Evolutionary conservation across 306 rosid species (phyloP).

Genomic region (Sicyos baderoa): DNA sequence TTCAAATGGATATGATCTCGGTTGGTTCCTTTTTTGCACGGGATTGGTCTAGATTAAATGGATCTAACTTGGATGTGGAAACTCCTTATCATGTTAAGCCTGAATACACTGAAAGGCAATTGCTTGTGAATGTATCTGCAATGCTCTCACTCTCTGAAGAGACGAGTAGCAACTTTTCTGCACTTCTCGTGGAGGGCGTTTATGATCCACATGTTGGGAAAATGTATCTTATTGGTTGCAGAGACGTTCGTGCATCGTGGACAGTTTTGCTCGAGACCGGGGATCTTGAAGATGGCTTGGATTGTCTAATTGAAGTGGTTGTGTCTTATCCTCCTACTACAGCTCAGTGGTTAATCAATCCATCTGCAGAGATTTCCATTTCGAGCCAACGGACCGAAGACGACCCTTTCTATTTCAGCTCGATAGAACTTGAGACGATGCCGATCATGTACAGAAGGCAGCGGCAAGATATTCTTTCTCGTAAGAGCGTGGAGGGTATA

Average conservation of each 20-base stretch:
- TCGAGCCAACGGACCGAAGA: conserved; percentile 65
- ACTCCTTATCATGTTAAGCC: conserved; percentile 45
- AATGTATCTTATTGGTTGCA: conserved; percentile 85
- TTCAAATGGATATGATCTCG: conserved; percentile 69
- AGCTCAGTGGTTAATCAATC: conserved; percentile 67
- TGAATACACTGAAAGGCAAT: conserved; percentile 70
- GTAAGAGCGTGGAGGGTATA: conserved; percentile 62
- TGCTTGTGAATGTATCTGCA: conserved; percentile 79
- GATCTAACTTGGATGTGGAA: conserved; percentile 34
- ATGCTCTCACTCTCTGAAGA: conserved; percentile 53
- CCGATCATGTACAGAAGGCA: conserved; percentile 68
- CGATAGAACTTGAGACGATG: conserved; percentile 51
- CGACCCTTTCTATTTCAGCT: conserved; percentile 46
- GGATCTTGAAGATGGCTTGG: conserved; percentile 77
- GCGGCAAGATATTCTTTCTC: conserved; percentile 68
- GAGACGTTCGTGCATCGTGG: conserved; percentile 78
- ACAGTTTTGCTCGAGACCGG: conserved; percentile 47
- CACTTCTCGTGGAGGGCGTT: conserved; percentile 70
- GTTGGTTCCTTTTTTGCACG: conserved; percentile 65
- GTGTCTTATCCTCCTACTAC: conserved; percentile 80
- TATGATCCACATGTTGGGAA: conserved; percentile 72
- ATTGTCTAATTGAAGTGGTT: conserved; percentile 65
- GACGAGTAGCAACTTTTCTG: conserved; percentile 42
- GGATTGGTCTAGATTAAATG: conserved; percentile 48
- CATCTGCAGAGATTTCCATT: conserved; percentile 54